These are phyloP conservation scores for Saccharomyces hybrid DNA, from an alignment of 1,139 yeast species.

Conservation along the genomic window DNA sequence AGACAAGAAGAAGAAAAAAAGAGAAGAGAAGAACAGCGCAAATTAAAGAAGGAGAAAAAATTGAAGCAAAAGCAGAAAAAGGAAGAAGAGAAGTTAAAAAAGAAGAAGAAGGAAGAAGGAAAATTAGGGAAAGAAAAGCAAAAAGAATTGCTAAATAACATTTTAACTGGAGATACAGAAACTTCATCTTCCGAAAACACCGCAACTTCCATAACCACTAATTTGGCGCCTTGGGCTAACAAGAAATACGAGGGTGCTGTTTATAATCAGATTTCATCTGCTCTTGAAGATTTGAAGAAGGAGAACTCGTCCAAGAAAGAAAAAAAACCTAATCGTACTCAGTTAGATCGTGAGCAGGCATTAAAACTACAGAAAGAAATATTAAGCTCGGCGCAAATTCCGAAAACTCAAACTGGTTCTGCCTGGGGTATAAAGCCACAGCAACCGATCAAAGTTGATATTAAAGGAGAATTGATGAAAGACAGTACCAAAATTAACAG, in stretches of 20 bases:
- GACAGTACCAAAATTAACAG: not conserved
- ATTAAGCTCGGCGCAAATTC: slow-evolving; percentile 7
- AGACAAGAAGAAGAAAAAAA: slow-evolving; percentile 12
- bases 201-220: slow-evolving; percentile 9
- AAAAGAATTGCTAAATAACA: not conserved
- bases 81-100: slow-evolving; percentile 8
- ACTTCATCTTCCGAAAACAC: slow-evolving; percentile 5
- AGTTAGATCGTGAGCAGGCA: slow-evolving; percentile 16
- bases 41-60: slow-evolving; percentile 8
- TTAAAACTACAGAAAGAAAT: slow-evolving; percentile 20
- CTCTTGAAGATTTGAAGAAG: slow-evolving; percentile 17
- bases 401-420: not conserved
- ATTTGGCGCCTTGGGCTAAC: slow-evolving; percentile 41
- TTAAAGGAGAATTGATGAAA: not conserved
- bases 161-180: not conserved
- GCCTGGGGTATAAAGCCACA: not conserved
- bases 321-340: slow-evolving; percentile 14
- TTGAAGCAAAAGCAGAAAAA: slow-evolving; percentile 13
- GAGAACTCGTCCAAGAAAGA: slow-evolving; percentile 18
- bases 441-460: not conserved
- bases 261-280: slow-evolving; percentile 10
- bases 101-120: slow-evolving; percentile 5
- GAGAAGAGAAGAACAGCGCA: slow-evolving; percentile 15
- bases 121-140: slow-evolving; percentile 1
- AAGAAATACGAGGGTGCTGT: slow-evolving; percentile 27